Evolutionary conservation across 208 protist genomes (phyloP).

Genomic region (Tritrichomonas musculus): DNA sequence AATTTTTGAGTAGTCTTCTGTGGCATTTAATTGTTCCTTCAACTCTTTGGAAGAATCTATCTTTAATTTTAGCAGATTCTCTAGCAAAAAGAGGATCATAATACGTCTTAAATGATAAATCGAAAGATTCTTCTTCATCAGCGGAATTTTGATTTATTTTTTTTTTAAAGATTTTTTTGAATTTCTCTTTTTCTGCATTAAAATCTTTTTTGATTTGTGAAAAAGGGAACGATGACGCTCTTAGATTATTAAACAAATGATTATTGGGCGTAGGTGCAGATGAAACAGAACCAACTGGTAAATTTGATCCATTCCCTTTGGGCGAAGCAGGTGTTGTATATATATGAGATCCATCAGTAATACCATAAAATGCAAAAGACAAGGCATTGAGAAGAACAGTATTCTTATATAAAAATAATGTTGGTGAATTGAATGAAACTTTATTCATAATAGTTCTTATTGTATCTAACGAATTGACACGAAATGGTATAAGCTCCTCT

Average conservation of each 20-base stretch:
- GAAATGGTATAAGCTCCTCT: neutral
- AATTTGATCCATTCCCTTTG: too few species aligned
- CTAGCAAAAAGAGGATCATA: neutral
- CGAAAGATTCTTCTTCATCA: neutral
- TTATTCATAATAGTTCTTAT: neutral
- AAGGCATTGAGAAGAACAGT: neutral
- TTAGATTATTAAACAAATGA: too few species aligned
- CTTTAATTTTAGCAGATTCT: neutral
- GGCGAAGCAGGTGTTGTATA: neutral
- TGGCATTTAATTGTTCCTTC: conserved; percentile 10
- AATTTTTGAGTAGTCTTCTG: neutral
- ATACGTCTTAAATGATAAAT: neutral
- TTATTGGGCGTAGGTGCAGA: too few species aligned
- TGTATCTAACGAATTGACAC: neutral
- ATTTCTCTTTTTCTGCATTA: too few species aligned
- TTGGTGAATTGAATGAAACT: neutral
- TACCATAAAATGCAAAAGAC: neutral
- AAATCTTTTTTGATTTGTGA: too few species aligned
- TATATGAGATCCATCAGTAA: neutral
- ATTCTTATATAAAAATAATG: neutral
- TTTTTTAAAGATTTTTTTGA: neutral
- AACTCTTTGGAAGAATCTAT: neutral
- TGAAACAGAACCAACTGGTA: too few species aligned
- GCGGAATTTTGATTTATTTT: neutral
- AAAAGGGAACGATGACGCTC: too few species aligned